Conservation (phyloP, 495 filamentous ascomycete genomes). For the Penicillium ucsense region DNA sequence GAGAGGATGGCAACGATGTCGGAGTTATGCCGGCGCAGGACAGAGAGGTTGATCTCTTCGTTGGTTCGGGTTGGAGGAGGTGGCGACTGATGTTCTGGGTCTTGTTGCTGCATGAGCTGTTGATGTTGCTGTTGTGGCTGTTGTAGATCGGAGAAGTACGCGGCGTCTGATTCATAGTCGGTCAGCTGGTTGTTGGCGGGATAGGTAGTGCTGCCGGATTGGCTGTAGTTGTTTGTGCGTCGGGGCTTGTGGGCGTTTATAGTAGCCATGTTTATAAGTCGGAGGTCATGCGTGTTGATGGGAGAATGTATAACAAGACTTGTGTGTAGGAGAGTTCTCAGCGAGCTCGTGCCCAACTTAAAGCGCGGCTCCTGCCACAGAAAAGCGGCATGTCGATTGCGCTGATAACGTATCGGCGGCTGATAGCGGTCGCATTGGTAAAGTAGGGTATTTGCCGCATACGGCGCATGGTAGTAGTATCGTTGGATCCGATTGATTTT, state of each 20-base stretch:
- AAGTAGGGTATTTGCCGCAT: not conserved
- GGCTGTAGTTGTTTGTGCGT: conserved; percentile 21
- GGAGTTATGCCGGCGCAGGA: conserved; percentile 67
- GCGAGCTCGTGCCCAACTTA: too few relatives aligned
- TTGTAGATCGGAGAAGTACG: conserved; percentile 32
- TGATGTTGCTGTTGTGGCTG: conserved; percentile 12
- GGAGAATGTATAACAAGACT: not conserved
- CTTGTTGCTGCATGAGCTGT: too few relatives aligned
- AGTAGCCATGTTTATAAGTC: conserved; percentile 1
- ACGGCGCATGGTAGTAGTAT: too few relatives aligned
- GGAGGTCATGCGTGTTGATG: not conserved
- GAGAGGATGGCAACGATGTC: conserved; percentile 55
- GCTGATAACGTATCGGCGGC: not conserved
- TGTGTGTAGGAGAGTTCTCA: not conserved
- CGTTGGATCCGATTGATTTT: too few relatives aligned
- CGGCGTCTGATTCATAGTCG: conserved; percentile 58
- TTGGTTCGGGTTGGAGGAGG: conserved; percentile 52
- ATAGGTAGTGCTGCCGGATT: conserved; percentile 12
- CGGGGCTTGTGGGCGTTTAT: conserved; percentile 30
- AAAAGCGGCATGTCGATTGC: too few relatives aligned
- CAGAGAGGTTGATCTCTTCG: conserved; percentile 71
- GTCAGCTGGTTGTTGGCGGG: conserved; percentile 34
- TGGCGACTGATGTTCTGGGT: not conserved
- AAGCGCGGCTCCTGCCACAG: too few relatives aligned
- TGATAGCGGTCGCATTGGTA: not conserved